phyloP scores from a whole-genome alignment of 768 basidiomycete species.

The Rhodotorula babjevae region DNA sequence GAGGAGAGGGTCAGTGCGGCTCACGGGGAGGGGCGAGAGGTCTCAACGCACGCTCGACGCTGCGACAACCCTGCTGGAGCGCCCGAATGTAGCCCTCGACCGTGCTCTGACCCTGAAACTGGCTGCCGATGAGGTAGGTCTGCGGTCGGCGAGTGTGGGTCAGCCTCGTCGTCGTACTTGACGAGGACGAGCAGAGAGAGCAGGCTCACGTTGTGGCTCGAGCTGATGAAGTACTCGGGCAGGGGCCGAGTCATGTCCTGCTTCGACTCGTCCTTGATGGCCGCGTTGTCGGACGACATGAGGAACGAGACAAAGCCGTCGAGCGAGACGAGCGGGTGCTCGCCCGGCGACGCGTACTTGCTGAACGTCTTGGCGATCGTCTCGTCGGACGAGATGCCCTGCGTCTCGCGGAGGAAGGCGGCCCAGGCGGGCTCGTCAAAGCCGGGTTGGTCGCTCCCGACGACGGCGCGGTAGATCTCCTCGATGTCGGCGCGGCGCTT shows the following conservation, averaged over 20 bases:
- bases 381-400: slow-evolving; percentile 51
- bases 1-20: not conserved
- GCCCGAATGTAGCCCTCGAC: slow-evolving; percentile 91
- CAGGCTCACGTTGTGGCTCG: slow-evolving; percentile 66
- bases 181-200: too few species aligned
- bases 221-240: slow-evolving; percentile 79
- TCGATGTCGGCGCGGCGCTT: slow-evolving; percentile 82
- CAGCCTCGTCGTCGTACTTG: too few species aligned
- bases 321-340: slow-evolving; percentile 50
- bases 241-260: slow-evolving; percentile 88
- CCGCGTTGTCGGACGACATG: slow-evolving; percentile 68
- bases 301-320: slow-evolving; percentile 75
- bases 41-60: slow-evolving; percentile 71
- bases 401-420: slow-evolving; percentile 55
- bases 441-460: not conserved
- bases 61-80: slow-evolving; percentile 80
- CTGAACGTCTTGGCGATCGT: slow-evolving; percentile 12
- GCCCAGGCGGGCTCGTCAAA: slow-evolving; percentile 52
- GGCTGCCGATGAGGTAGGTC: slow-evolving; percentile 80
- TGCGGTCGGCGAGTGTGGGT: not conserved
- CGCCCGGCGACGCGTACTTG: slow-evolving; percentile 40
- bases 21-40: not conserved
- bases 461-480: slow-evolving; percentile 47
- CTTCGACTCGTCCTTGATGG: slow-evolving; percentile 55
- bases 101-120: slow-evolving; percentile 70